Percentiles rank a stretch among this genome's conserved stretches.
Conservation (phyloP, 2,329 filamentous ascomycete species). For the Penicillium hesseltinei region DNA sequence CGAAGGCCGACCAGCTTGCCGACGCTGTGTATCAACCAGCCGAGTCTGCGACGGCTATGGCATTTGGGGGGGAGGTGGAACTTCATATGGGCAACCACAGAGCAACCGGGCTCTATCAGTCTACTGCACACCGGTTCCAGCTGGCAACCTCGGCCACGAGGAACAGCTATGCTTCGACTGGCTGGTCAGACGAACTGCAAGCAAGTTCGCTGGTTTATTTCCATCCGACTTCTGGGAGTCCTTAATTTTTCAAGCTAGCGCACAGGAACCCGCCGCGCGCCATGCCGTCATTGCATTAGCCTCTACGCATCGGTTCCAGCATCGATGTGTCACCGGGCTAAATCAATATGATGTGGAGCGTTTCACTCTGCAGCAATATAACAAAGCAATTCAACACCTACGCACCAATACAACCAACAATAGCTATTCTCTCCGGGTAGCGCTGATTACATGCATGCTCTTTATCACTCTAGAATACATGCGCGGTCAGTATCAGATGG, state of each 20-base stretch:
- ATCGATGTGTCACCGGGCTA: not conserved
- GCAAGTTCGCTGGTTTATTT: conserved; percentile 39
- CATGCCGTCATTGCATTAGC: conserved; percentile 45
- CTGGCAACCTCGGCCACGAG: conserved; percentile 17
- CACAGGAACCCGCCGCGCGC: conserved; percentile 41
- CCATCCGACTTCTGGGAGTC: conserved; percentile 40
- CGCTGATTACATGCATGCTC: conserved; percentile 44
- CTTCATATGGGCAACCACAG: conserved; percentile 21
- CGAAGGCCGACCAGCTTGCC: conserved; percentile 39
- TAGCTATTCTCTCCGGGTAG: conserved; percentile 34
- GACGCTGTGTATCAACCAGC: conserved; percentile 36
- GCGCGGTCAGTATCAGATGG: conserved; percentile 30
- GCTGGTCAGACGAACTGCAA: conserved; percentile 25
- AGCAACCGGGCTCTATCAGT: conserved; percentile 15
- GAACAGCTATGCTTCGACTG: conserved; percentile 30
- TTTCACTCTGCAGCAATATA: conserved; percentile 41
- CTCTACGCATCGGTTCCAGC: conserved; percentile 33
- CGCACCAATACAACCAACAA: conserved; percentile 26
- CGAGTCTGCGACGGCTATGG: conserved; percentile 45
- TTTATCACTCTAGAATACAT: conserved; percentile 45
- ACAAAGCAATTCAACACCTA: conserved; percentile 40
- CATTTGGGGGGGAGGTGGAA: conserved; percentile 41
- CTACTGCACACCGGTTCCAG: conserved; percentile 14
- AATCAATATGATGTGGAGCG: conserved; percentile 26
- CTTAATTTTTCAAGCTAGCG: conserved; percentile 41